Percentiles rank a stretch among this genome's conserved stretches.
phyloP scores from a whole-genome alignment of 306 rosid genomes.

The Heteromeles arbutifolia region DNA sequence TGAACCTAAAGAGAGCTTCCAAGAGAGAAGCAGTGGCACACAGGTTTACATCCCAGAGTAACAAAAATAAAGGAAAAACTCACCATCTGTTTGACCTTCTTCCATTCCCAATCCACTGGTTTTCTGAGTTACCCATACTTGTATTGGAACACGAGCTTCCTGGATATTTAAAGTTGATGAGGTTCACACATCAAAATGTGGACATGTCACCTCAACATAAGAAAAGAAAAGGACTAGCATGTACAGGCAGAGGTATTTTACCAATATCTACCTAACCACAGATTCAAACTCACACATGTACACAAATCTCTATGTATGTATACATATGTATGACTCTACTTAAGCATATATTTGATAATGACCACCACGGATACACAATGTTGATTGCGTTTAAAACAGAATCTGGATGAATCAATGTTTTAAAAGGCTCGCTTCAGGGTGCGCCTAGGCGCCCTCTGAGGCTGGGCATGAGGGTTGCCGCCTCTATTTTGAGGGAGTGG shows the following conservation, averaged over 20 bases:
- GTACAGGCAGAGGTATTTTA: background rate
- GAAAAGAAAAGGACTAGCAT: conserved; percentile 2
- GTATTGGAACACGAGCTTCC: conserved; percentile 91
- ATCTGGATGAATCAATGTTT: background rate
- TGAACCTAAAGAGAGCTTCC: conserved; percentile 2
- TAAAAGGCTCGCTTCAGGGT: no score
- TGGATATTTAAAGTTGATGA: conserved; percentile 31
- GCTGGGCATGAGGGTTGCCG: no score
- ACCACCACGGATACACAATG: background rate
- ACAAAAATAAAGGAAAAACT: conserved; percentile 17
- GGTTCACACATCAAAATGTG: conserved; percentile 10
- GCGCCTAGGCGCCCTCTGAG: no score
- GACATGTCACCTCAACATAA: background rate
- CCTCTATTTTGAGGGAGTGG: no score
- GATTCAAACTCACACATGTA: background rate
- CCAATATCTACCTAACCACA: background rate
- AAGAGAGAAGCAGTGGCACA: conserved; percentile 7
- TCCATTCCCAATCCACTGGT: conserved; percentile 56
- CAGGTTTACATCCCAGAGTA: background rate
- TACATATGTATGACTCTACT: background rate
- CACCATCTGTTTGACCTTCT: conserved; percentile 58
- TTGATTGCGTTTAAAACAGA: background rate
- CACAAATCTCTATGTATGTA: background rate
- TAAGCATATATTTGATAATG: background rate
- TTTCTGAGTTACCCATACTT: conserved; percentile 88